Conservation (phyloP, 2,329 filamentous ascomycete species). For the Fusarium continuum region DNA sequence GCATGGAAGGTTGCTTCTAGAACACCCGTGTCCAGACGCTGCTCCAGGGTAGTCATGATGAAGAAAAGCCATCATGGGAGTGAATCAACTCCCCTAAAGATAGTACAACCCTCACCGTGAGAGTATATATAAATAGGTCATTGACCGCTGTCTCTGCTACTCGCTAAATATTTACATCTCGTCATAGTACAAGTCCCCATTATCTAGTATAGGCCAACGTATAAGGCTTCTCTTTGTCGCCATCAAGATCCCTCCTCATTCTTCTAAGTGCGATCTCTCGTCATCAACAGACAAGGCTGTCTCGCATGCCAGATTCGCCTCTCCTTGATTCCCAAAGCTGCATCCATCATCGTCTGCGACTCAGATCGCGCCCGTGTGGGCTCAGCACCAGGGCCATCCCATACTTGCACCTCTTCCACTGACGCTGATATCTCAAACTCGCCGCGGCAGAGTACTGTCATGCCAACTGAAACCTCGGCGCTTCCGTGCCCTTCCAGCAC, state of each 20-base stretch:
- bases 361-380: conserved; percentile 56
- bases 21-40: background rate
- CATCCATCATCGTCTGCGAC: conserved; percentile 67
- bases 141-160: conserved; percentile 16
- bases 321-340: conserved; percentile 66
- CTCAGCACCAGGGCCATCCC: conserved; percentile 48
- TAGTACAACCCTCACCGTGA: background rate
- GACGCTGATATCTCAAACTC: conserved; percentile 83
- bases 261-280: conserved; percentile 54
- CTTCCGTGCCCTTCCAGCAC: conserved; percentile 66
- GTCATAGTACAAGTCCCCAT: conserved; percentile 4
- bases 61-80: background rate
- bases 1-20: conserved; percentile 5
- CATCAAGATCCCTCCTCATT: conserved; percentile 15
- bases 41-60: conserved; percentile 13
- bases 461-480: conserved; percentile 71
- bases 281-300: conserved; percentile 64
- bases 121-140: background rate
- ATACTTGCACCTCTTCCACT: conserved; percentile 79
- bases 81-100: background rate
- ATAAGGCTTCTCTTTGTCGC: background rate
- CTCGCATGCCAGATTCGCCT: conserved; percentile 72
- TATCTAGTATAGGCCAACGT: conserved; percentile 20
- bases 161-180: conserved; percentile 21
- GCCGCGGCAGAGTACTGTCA: conserved; percentile 80